These are phyloP conservation scores for Tinospora cordifolia DNA, from an alignment of 164 flowering plant species.

Conservation along the genomic window DNA sequence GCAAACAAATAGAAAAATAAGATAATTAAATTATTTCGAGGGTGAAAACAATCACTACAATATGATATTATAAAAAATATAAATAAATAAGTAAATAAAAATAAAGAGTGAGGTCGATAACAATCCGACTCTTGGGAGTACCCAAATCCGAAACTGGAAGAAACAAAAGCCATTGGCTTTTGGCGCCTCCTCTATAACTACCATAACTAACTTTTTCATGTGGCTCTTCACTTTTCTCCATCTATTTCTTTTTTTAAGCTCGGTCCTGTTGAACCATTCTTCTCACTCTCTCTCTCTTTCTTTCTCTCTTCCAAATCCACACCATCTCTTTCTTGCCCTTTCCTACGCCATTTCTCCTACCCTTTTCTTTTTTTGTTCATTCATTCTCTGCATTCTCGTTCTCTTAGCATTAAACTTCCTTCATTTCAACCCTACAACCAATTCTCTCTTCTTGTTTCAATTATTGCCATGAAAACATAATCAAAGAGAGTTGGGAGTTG, in stretches of 20 bases:
- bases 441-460: background rate
- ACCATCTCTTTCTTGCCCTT: background rate
- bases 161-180: too few relatives aligned
- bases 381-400: background rate
- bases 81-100: too few relatives aligned
- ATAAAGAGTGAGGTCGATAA: too few relatives aligned
- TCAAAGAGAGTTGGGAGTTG: background rate
- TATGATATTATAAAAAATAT: too few relatives aligned
- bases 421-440: too few relatives aligned
- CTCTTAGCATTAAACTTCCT: too few relatives aligned
- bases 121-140: too few relatives aligned
- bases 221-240: background rate
- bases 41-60: too few relatives aligned
- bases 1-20: too few relatives aligned
- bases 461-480: background rate
- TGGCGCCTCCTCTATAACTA: background rate
- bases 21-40: too few relatives aligned
- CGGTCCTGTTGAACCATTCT: conserved; percentile 4
- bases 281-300: background rate
- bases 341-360: too few relatives aligned
- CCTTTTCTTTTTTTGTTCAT: background rate
- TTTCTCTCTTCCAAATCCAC: background rate
- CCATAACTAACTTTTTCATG: background rate
- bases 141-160: too few relatives aligned
- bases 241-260: background rate